A percentile compares a stretch with the other conserved stretches of the same genome.
Conservation (phyloP, 352 stramenopile genomes). For the Saprolegnia parasitica region DNA sequence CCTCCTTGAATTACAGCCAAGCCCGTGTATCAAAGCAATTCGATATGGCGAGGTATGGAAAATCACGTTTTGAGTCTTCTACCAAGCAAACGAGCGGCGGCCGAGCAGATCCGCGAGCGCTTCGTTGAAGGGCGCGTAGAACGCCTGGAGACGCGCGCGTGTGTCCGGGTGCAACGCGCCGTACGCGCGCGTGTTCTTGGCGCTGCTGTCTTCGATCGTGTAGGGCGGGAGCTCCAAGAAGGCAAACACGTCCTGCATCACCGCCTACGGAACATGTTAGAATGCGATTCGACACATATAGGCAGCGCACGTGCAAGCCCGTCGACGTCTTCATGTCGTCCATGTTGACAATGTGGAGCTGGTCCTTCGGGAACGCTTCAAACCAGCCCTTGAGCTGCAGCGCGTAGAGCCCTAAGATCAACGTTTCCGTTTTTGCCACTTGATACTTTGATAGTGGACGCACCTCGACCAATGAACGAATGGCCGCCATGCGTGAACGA, state of each 20-base stretch:
- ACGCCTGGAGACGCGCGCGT: conserved; percentile 54
- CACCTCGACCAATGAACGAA: conserved; percentile 63
- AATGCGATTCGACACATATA: not conserved
- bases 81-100: conserved; percentile 27
- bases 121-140: conserved; percentile 80
- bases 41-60: no score
- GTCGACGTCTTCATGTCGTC: conserved; percentile 89
- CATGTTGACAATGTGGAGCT: conserved; percentile 90
- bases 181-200: conserved; percentile 88
- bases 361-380: conserved; percentile 77
- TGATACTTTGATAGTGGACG: not conserved
- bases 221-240: conserved; percentile 83
- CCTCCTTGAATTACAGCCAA: no score
- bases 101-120: conserved; percentile 67
- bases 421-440: not conserved
- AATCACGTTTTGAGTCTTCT: no score
- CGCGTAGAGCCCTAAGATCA: conserved; percentile 89
- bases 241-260: conserved; percentile 78
- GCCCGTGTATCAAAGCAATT: no score
- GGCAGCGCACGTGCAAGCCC: conserved; percentile 50
- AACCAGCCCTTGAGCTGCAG: conserved; percentile 93
- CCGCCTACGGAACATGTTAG: conserved; percentile 38
- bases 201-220: conserved; percentile 66
- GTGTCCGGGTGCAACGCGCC: conserved; percentile 54
- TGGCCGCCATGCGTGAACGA: conserved; percentile 65